Conservation (phyloP, 805 yeast species). For the Isabelozyma pseudorhagii region DNA sequence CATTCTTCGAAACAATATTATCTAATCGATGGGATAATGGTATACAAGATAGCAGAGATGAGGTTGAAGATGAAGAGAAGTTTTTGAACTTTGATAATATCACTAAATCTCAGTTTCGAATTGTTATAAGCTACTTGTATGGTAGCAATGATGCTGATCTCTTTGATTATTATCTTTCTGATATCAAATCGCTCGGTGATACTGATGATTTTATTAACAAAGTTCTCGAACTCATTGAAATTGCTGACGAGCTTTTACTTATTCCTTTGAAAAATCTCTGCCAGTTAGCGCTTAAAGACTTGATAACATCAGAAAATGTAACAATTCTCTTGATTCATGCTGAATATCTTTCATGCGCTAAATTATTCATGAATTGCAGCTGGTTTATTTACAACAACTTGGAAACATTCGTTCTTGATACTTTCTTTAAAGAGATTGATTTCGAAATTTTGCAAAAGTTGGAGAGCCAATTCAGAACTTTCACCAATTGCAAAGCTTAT, state of each 20-base stretch:
- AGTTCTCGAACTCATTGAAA: constrained; percentile 55
- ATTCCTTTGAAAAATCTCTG: constrained; percentile 57
- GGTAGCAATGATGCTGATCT: constrained; percentile 47
- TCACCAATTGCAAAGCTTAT: constrained; percentile 23
- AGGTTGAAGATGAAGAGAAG: constrained; percentile 9
- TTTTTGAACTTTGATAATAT: constrained; percentile 44
- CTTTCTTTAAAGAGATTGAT: constrained; percentile 24
- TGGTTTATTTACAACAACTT: constrained; percentile 69
- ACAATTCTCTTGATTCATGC: constrained; percentile 55
- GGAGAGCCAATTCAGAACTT: constrained; percentile 24
- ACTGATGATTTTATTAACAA: constrained; percentile 47
- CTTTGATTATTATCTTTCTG: constrained; percentile 28
- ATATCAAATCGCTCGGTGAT: constrained; percentile 6
- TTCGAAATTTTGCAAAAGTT: constrained; percentile 19
- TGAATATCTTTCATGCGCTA: constrained; percentile 45
- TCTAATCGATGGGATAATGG: constrained; percentile 49
- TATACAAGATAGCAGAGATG: not conserved
- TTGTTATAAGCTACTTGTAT: constrained; percentile 53
- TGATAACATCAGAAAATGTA: constrained; percentile 59
- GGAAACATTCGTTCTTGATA: constrained; percentile 56
- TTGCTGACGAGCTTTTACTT: constrained; percentile 62
- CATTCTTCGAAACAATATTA: constrained; percentile 59
- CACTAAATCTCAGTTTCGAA: constrained; percentile 37
- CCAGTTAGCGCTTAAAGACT: constrained; percentile 57
- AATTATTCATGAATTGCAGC: constrained; percentile 57